These are phyloP conservation scores for Discostella stelligeroides DNA, from an alignment of 108 stramenopile genomes.

Conservation along the genomic window DNA sequence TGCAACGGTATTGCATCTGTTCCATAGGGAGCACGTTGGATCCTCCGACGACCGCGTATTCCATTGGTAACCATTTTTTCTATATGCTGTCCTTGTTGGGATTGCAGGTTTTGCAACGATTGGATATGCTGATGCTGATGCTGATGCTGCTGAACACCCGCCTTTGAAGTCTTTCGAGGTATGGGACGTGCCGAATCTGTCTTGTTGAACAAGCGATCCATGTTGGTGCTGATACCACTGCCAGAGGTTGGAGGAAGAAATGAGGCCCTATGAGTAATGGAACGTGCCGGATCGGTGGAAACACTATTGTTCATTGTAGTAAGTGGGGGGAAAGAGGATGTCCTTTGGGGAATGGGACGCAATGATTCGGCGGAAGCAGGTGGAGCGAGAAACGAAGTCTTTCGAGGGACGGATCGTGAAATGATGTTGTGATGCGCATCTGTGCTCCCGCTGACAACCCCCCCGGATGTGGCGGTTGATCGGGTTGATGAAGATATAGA, in stretches of 20 bases:
- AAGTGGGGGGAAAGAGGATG: not conserved
- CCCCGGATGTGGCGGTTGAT: too few relatives aligned
- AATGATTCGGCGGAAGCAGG: too few relatives aligned
- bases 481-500: too few relatives aligned
- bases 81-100: not conserved
- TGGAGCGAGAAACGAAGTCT: too few relatives aligned
- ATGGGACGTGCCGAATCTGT: slow-evolving; percentile 6
- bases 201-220: not conserved
- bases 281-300: not conserved
- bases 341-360: not conserved
- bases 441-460: too few relatives aligned
- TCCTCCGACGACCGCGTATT: not conserved
- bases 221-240: too few relatives aligned
- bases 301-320: too few relatives aligned
- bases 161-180: not conserved
- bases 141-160: not conserved
- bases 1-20: not conserved
- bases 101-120: not conserved
- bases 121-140: not conserved
- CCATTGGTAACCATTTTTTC: not conserved
- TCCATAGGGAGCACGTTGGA: not conserved
- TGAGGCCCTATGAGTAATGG: not conserved
- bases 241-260: not conserved
- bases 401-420: too few relatives aligned
- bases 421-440: too few relatives aligned